These are phyloP conservation scores for Metschnikowia aberdeeniae DNA, from an alignment of 805 yeast genomes.

Conservation along the genomic window DNA sequence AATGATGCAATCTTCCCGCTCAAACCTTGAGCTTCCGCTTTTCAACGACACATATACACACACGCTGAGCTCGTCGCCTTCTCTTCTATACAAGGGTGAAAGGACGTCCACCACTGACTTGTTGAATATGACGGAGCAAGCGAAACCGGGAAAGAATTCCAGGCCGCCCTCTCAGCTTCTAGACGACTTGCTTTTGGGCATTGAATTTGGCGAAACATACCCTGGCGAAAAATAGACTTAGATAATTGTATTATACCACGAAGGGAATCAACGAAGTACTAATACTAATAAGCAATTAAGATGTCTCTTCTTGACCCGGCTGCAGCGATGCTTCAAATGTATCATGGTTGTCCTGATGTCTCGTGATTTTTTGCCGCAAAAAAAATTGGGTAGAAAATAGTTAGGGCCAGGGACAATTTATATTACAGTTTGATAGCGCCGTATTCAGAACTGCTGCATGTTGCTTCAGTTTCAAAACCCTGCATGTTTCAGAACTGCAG, in stretches of 20 bases:
- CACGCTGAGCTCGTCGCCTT: background rate
- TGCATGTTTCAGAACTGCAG: too few species aligned
- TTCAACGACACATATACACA: slow-evolving; percentile 6
- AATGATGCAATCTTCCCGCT: slow-evolving; percentile 20
- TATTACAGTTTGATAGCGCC: too few species aligned
- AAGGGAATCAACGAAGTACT: background rate
- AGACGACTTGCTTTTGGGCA: slow-evolving; percentile 40
- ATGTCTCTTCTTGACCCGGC: too few species aligned
- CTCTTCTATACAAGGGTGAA: background rate
- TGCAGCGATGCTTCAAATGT: too few species aligned
- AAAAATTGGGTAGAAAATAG: too few species aligned
- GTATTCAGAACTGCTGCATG: too few species aligned
- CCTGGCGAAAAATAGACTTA: slow-evolving; percentile 2
- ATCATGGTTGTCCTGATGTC: too few species aligned
- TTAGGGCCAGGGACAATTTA: too few species aligned
- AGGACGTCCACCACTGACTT: slow-evolving; percentile 4
- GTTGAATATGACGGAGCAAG: background rate
- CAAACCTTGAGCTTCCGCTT: slow-evolving; percentile 14
- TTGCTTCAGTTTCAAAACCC: too few species aligned
- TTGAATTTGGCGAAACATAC: slow-evolving; percentile 9
- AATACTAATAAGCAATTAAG: too few species aligned
- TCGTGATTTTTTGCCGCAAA: too few species aligned
- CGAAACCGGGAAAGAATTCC: slow-evolving; percentile 8
- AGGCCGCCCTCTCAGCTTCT: slow-evolving; percentile 50
- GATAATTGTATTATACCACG: background rate